Evolutionary conservation across 495 filamentous ascomycete genomes (phyloP).

Genomic region (Tricharina praecox): DNA sequence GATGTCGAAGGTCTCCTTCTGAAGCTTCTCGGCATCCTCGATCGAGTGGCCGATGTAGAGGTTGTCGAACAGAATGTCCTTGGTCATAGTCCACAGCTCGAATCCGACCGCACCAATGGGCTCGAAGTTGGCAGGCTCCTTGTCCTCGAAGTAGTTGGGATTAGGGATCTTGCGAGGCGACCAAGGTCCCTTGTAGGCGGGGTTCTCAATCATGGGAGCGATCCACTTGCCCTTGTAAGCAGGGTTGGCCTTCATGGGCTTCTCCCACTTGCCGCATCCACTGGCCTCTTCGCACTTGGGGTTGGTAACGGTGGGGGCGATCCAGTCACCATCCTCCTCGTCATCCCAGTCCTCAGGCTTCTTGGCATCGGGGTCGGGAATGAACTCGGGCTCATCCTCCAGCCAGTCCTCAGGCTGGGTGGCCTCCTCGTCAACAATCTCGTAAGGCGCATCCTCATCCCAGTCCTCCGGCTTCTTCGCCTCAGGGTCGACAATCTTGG

Average conservation of each 20-base stretch:
- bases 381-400: slow-evolving; percentile 66
- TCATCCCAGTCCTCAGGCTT: slow-evolving; percentile 99
- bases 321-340: slow-evolving; percentile 98
- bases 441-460: slow-evolving; percentile 95
- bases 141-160: slow-evolving; percentile 95
- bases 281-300: slow-evolving; percentile 87
- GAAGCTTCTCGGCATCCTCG: slow-evolving; percentile 79
- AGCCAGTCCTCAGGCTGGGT: slow-evolving; percentile 92
- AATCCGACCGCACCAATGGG: slow-evolving; percentile 97
- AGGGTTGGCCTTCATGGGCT: slow-evolving; percentile 88
- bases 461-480: slow-evolving; percentile 95
- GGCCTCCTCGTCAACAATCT: slow-evolving; percentile 87
- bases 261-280: slow-evolving; percentile 86
- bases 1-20: slow-evolving; percentile 80
- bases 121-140: slow-evolving; percentile 89
- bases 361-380: slow-evolving; percentile 90
- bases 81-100: slow-evolving; percentile 99
- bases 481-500: slow-evolving; percentile 76
- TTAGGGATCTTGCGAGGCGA: slow-evolving; percentile 90
- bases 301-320: slow-evolving; percentile 84
- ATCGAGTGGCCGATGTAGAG: slow-evolving; percentile 98
- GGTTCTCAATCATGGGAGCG: slow-evolving; percentile 90
- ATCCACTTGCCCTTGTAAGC: slow-evolving; percentile 99
- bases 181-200: slow-evolving; percentile 94
- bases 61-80: slow-evolving; percentile 97